These are phyloP conservation scores for Crucihimalaya himalaica DNA, from an alignment of 345 rosid genomes.

Conservation along the genomic window DNA sequence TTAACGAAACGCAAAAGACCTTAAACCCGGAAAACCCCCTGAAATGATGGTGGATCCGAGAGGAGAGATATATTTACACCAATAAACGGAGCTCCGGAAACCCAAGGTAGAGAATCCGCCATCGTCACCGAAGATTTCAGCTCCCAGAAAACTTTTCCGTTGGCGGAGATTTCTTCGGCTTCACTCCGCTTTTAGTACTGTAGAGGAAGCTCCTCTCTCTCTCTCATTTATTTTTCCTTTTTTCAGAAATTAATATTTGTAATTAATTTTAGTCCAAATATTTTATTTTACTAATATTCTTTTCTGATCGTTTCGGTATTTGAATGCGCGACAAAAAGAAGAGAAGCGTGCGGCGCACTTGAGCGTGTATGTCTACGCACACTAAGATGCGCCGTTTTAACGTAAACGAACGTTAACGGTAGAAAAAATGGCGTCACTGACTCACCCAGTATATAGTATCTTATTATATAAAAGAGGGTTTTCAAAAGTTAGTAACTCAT, in stretches of 20 bases:
- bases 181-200: conserved; percentile 48
- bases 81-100: conserved; percentile 43
- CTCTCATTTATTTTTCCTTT: not conserved
- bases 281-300: conserved; percentile 15
- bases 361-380: conserved; percentile 21
- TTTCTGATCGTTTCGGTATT: conserved; percentile 35
- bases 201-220: conserved; percentile 27
- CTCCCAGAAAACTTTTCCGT: conserved; percentile 35
- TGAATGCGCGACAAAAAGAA: conserved; percentile 42
- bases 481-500: too few species aligned
- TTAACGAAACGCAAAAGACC: conserved; percentile 8
- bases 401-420: too few species aligned
- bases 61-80: conserved; percentile 29
- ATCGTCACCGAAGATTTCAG: conserved; percentile 44
- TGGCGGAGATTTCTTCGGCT: conserved; percentile 55
- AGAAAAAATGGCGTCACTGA: too few species aligned
- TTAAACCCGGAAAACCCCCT: conserved; percentile 30
- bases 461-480: too few species aligned
- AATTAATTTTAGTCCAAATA: not conserved
- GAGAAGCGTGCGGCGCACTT: conserved; percentile 45
- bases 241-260: conserved; percentile 6
- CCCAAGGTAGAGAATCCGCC: conserved; percentile 46
- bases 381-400: not conserved
- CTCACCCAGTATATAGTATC: too few species aligned
- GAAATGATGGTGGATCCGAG: too few species aligned